phyloP scores from a whole-genome alignment of 164 flowering plant genomes.

The Piper betle region DNA sequence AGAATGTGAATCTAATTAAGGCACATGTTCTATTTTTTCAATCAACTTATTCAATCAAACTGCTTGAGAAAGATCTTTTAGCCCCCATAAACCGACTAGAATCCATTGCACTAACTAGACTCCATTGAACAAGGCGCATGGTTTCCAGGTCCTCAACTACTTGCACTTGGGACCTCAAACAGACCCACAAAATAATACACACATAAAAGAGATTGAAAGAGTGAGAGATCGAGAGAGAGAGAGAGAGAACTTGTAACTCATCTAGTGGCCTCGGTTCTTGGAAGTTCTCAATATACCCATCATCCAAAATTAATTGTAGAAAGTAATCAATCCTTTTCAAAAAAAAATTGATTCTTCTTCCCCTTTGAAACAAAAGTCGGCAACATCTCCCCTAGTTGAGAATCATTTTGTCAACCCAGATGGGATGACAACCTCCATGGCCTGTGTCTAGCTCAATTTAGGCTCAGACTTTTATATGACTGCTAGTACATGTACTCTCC shows the following conservation, averaged over 20 bases:
- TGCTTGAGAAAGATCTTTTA: neutral
- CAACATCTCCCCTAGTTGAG: neutral
- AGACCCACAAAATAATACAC: too few species aligned
- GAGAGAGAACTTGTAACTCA: neutral
- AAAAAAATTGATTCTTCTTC: neutral
- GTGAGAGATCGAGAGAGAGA: neutral
- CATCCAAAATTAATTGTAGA: neutral
- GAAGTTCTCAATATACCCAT: neutral
- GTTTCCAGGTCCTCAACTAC: neutral
- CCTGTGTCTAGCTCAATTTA: slow-evolving; percentile 1
- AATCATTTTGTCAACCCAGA: neutral
- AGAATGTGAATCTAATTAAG: too few species aligned
- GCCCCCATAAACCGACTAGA: neutral
- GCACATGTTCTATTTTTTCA: too few species aligned
- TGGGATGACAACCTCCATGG: neutral
- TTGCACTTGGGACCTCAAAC: neutral
- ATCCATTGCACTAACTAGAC: too few species aligned
- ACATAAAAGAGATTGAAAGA: too few species aligned
- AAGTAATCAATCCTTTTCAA: neutral
- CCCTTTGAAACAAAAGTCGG: neutral
- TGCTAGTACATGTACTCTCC: neutral
- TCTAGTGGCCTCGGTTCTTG: neutral
- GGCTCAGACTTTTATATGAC: neutral
- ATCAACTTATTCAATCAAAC: too few species aligned
- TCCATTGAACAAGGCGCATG: neutral